Percentiles rank a stretch among this genome's conserved stretches.
These are phyloP conservation scores for Eucalyptus leucophloia DNA, from an alignment of 345 rosid species.

Conservation along the genomic window DNA sequence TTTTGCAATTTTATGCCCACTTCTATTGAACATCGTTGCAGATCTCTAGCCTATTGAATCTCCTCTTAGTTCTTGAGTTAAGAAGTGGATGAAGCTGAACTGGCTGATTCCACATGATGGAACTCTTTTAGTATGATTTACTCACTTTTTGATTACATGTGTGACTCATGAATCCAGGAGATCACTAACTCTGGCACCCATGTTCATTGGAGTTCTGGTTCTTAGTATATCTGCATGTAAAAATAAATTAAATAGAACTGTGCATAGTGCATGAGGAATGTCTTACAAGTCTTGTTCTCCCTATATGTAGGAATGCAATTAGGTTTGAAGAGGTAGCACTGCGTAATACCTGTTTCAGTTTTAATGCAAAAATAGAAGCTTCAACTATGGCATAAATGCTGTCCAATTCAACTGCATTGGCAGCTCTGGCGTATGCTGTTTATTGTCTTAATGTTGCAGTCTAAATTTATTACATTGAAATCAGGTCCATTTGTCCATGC, in stretches of 20 bases:
- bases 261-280: neutral
- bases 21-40: neutral
- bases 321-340: neutral
- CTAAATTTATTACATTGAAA: neutral
- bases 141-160: neutral
- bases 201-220: neutral
- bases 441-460: neutral
- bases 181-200: neutral
- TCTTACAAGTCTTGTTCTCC: neutral
- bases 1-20: neutral
- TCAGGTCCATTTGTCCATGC: neutral
- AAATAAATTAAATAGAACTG: neutral
- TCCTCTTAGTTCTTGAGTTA: neutral
- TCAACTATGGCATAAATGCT: neutral
- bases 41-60: neutral
- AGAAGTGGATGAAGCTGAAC: neutral
- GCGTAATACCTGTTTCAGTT: neutral
- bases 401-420: neutral
- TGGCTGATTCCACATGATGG: neutral
- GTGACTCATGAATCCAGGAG: neutral
- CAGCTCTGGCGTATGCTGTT: neutral
- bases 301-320: neutral
- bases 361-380: neutral
- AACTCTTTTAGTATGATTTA: neutral
- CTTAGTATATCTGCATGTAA: neutral